phyloP scores from a whole-genome alignment of 768 basidiomycete species.

The Suillus weaverae region DNA sequence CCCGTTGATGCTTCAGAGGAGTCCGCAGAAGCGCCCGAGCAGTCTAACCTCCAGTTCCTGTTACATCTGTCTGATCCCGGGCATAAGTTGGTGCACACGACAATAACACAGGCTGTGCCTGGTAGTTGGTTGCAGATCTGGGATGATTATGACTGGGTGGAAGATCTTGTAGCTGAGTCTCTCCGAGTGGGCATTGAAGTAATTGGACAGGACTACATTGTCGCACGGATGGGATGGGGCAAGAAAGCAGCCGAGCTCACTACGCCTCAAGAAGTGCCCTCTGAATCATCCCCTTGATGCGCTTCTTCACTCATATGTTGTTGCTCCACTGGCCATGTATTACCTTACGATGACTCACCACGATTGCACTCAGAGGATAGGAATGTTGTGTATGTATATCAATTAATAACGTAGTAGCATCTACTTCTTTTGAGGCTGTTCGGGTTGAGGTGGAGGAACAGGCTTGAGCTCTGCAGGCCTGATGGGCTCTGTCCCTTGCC shows the following conservation, averaged over 20 bases:
- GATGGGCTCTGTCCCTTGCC: conserved; percentile 55
- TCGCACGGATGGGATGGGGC: conserved; percentile 82
- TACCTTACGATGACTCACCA: not conserved
- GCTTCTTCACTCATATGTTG: not conserved
- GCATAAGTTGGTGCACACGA: conserved; percentile 74
- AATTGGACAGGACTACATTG: conserved; percentile 89
- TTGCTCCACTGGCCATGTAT: not conserved
- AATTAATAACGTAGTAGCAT: conserved; percentile 11
- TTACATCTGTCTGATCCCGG: conserved; percentile 71
- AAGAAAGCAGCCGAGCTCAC: conserved; percentile 27
- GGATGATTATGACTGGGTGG: conserved; percentile 95
- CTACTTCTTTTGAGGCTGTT: conserved; percentile 81
- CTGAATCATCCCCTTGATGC: conserved; percentile 4
- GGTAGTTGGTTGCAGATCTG: conserved; percentile 85
- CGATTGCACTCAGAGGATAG: not conserved
- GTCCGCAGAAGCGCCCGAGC: conserved; percentile 17
- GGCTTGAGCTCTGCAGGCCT: conserved; percentile 76
- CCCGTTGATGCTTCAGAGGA: conserved; percentile 23
- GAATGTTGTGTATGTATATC: conserved; percentile 5
- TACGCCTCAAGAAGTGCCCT: conserved; percentile 4
- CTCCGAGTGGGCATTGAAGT: conserved; percentile 85
- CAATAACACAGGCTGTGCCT: conserved; percentile 82
- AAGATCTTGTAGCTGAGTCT: conserved; percentile 88
- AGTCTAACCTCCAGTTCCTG: conserved; percentile 59
- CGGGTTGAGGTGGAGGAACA: conserved; percentile 70